Evolutionary conservation across 257 asterid genomes (phyloP).

Genomic region (Misopates orontium): DNA sequence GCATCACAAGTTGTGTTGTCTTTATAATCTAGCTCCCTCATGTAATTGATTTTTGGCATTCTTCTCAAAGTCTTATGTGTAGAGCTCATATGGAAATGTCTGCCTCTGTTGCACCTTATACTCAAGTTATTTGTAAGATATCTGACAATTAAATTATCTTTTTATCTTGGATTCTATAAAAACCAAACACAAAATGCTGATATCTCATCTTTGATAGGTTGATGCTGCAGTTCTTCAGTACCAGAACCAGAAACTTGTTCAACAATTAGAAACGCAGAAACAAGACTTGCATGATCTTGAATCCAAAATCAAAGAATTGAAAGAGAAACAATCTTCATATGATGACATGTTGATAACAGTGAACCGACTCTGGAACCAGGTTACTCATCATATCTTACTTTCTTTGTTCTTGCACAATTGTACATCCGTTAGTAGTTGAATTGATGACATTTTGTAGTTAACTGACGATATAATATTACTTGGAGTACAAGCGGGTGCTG

Average conservation of each 20-base stretch:
- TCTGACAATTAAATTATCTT: not conserved
- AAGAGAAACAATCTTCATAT: slow-evolving; percentile 74
- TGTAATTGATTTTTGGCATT: not conserved
- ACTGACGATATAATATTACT: slow-evolving; percentile 74
- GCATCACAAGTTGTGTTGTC: not conserved
- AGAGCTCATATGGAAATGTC: not conserved
- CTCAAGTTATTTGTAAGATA: not conserved
- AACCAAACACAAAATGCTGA: slow-evolving; percentile 15
- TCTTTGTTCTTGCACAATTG: slow-evolving; percentile 13
- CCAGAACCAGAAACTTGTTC: slow-evolving; percentile 95
- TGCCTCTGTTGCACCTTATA: not conserved
- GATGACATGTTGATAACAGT: slow-evolving; percentile 67
- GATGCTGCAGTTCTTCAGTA: slow-evolving; percentile 94
- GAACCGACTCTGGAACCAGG: slow-evolving; percentile 90
- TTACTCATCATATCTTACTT: slow-evolving; percentile 28
- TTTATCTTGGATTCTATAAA: slow-evolving; percentile 4
- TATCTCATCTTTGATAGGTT: slow-evolving; percentile 51
- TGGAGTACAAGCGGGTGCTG: slow-evolving; percentile 71
- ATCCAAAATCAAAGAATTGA: slow-evolving; percentile 60
- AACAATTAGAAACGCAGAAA: slow-evolving; percentile 82
- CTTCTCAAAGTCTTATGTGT: not conserved
- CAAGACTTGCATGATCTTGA: slow-evolving; percentile 79
- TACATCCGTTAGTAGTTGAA: slow-evolving; percentile 25
- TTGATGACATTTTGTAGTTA: slow-evolving; percentile 50
- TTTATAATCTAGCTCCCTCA: not conserved